Evolutionary conservation across 805 yeast genomes (phyloP).

Genomic region (Pichia insulana): DNA sequence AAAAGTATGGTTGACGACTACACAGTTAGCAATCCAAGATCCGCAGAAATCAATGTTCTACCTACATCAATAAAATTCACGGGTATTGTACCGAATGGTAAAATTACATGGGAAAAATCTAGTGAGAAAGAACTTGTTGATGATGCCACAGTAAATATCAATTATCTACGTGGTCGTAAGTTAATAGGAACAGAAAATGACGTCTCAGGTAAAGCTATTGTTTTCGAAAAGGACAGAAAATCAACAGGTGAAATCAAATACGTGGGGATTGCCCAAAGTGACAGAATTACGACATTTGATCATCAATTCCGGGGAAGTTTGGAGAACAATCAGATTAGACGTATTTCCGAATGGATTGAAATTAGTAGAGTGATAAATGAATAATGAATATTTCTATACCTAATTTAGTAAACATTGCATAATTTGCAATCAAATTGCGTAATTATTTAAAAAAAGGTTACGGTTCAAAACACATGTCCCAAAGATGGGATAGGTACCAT

Average conservation of each 20-base stretch:
- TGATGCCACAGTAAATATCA: background rate
- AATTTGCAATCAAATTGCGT: no score
- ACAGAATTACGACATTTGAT: conserved; percentile 5
- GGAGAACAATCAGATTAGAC: conserved; percentile 3
- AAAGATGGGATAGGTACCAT: no score
- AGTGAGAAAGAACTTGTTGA: background rate
- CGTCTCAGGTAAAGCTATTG: background rate
- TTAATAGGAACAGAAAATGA: conserved; percentile 6
- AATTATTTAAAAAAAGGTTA: no score
- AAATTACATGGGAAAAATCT: background rate
- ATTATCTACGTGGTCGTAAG: conserved; percentile 13
- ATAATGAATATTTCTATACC: no score
- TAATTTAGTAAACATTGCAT: no score
- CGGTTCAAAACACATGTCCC: no score
- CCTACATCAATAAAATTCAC: conserved; percentile 3
- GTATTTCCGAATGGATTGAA: conserved; percentile 11
- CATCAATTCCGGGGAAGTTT: conserved; percentile 8
- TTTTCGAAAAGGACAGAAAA: conserved; percentile 2
- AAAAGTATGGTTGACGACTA: background rate
- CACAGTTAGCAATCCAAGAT: background rate
- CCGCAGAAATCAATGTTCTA: background rate
- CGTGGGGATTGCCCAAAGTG: conserved; percentile 1
- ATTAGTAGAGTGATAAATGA: conserved; percentile 2
- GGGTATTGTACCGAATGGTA: conserved; percentile 5
- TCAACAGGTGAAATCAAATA: conserved; percentile 2